A percentile compares a stretch with the other conserved stretches of the same genome.
Evolutionary conservation across 306 rosid species (phyloP).

Genomic region (Dalbergia cochinchinensis): DNA sequence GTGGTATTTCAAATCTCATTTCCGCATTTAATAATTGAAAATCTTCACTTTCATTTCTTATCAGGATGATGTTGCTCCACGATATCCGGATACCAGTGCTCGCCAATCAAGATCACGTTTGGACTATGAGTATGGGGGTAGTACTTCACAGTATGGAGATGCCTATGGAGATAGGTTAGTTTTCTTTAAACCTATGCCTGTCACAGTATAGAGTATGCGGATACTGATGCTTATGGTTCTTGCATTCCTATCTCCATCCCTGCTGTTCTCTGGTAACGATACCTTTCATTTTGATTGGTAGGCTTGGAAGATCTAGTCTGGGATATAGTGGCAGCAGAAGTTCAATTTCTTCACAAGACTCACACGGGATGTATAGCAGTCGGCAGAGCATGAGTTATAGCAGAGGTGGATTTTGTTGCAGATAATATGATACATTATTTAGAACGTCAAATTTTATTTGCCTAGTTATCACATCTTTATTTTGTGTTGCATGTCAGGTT

Average conservation of each 20-base stretch:
- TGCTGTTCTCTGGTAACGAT: conserved; percentile 18
- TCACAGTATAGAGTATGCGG: no score
- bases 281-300: conserved; percentile 47
- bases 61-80: conserved; percentile 85
- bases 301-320: conserved; percentile 77
- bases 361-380: conserved; percentile 78
- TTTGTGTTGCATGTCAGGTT: conserved; percentile 61
- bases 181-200: neutral
- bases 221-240: neutral
- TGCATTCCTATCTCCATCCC: neutral
- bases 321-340: conserved; percentile 80
- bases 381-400: conserved; percentile 69
- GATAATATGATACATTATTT: conserved; percentile 36
- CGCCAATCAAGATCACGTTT: conserved; percentile 90
- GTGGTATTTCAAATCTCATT: conserved; percentile 15
- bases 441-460: conserved; percentile 10
- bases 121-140: conserved; percentile 82
- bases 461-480: conserved; percentile 20
- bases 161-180: conserved; percentile 86
- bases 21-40: conserved; percentile 1
- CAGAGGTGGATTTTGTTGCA: conserved; percentile 58
- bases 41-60: conserved; percentile 5
- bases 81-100: conserved; percentile 72
- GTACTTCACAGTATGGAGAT: conserved; percentile 81
- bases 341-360: conserved; percentile 72